Base-by-base conservation (phyloP, 129 eudicot species). In the Helianthus tuberosus region DNA sequence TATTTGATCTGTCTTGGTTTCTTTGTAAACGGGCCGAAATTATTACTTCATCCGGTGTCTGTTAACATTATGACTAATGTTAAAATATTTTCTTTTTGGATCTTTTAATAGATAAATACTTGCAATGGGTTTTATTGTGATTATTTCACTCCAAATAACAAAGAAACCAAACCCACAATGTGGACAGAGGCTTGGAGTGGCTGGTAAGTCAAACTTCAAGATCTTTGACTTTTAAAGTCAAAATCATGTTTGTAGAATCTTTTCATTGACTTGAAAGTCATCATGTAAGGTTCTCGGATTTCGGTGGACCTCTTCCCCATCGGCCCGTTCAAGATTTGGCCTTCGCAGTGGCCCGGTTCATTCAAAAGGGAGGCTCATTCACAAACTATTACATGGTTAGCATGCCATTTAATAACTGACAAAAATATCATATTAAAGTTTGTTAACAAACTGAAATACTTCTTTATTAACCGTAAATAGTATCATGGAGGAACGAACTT, bases 101-200 rank as follows among this genome's bases (percentile, higher is more conserved):
- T 64, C 8, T 35, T 32, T 48, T 76, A 48, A 64, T 89, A 94
- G 99, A 94, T 94, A 64, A 91, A 94, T 75, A 83, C 99, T 11
- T 94, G 99, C 88, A 94, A 94, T 68, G 99, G 99, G n/a, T 94
- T 94, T 73, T 94, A 94, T 73, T 94, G 99, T 71, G 96, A 94
- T 83, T 84, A 88, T 59, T 94, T 94, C 77, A 74, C 99, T 12
- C 96, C 99, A 17, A 94, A 79, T 54, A 72, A 94, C 80, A 91
- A 79, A 78, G 89, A 86, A 62, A 83, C 88, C 75, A 94, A 94
- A 78, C 99, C 99, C 7, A 84, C 86, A 50, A 76, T 94, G 74
- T 94, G 97, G 99, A 94, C 97, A 0, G 99, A 94, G 89, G 99
- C 99, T 62, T 94, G 99, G 99, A 91, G 78, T 55, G 99, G 99